Percentiles rank a stretch among this genome's conserved stretches.
These are phyloP conservation scores for Eragrostis curvula DNA, from an alignment of 176 grass and related monocot species.

Conservation along the genomic window DNA sequence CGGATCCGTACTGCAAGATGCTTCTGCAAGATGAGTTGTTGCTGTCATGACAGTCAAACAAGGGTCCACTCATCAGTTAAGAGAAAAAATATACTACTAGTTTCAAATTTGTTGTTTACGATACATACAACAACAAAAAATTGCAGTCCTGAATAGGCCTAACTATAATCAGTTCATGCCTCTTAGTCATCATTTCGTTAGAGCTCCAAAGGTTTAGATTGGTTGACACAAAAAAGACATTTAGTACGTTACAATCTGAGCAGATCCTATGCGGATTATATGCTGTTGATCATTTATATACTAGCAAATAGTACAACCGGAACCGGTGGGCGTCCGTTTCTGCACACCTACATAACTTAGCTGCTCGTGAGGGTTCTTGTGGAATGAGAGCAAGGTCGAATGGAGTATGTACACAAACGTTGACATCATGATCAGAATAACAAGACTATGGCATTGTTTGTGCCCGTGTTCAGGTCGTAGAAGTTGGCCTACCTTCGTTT, in stretches of 20 bases:
- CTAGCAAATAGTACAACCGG: background rate
- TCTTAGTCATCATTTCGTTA: slow-evolving; percentile 40
- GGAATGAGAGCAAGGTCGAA: slow-evolving; percentile 22
- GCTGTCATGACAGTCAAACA: slow-evolving; percentile 29
- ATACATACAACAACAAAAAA: slow-evolving; percentile 5
- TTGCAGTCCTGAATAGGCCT: background rate
- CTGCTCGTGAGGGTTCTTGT: slow-evolving; percentile 31
- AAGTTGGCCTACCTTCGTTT: slow-evolving; percentile 39
- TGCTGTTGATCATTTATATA: slow-evolving; percentile 20
- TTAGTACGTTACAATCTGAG: slow-evolving; percentile 1
- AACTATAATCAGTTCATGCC: slow-evolving; percentile 20
- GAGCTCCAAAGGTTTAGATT: background rate
- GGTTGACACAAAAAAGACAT: slow-evolving; percentile 19
- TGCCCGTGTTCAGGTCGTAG: slow-evolving; percentile 23
- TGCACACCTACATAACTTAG: slow-evolving; percentile 21
- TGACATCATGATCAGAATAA: slow-evolving; percentile 35
- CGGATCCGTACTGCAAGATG: slow-evolving; percentile 40
- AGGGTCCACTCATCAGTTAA: slow-evolving; percentile 20
- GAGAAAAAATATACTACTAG: background rate
- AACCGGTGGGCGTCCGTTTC: slow-evolving; percentile 17
- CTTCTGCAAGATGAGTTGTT: slow-evolving; percentile 30
- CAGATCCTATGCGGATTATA: background rate
- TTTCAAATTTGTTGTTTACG: slow-evolving; percentile 23
- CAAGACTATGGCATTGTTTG: slow-evolving; percentile 22
- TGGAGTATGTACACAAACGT: slow-evolving; percentile 33